Percentiles rank a stretch among this genome's conserved stretches.
phyloP scores from a whole-genome alignment of 148 eudicot genomes.

The Salicornia ramosissima region DNA sequence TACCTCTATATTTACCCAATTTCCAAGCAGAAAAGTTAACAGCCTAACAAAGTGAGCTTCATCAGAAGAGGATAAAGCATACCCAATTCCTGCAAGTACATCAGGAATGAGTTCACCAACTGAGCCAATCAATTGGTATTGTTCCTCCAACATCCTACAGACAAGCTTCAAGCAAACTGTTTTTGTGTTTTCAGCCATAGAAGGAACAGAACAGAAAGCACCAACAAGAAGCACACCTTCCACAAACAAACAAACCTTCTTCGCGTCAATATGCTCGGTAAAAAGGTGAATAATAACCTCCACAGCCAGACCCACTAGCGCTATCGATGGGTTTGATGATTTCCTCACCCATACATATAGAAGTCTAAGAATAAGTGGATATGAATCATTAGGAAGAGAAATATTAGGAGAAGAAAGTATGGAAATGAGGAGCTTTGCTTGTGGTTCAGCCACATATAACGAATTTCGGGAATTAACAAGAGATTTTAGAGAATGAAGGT shows the following conservation, averaged over 20 bases:
- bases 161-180: constrained; percentile 52
- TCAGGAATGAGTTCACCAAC: constrained; percentile 40
- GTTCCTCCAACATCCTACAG: constrained; percentile 53
- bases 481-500: constrained; percentile 49
- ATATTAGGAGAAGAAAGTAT: constrained; percentile 54
- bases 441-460: constrained; percentile 90
- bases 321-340: constrained; percentile 56
- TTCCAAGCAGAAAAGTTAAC: constrained; percentile 43
- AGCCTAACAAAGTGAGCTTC: constrained; percentile 42
- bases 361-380: constrained; percentile 68
- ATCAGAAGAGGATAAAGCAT: constrained; percentile 64
- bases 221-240: constrained; percentile 72
- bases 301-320: constrained; percentile 47
- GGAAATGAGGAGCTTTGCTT: constrained; percentile 72
- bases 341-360: constrained; percentile 87
- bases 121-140: constrained; percentile 35
- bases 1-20: constrained; percentile 51
- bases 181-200: constrained; percentile 50
- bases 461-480: constrained; percentile 49
- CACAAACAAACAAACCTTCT: constrained; percentile 38
- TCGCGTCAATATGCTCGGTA: constrained; percentile 28
- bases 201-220: constrained; percentile 52
- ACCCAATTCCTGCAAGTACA: constrained; percentile 84
- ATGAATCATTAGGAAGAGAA: constrained; percentile 56
- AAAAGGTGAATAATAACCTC: constrained; percentile 40